Conservation (phyloP, 2,329 filamentous ascomycete genomes). For the Bipolaris oryzae region DNA sequence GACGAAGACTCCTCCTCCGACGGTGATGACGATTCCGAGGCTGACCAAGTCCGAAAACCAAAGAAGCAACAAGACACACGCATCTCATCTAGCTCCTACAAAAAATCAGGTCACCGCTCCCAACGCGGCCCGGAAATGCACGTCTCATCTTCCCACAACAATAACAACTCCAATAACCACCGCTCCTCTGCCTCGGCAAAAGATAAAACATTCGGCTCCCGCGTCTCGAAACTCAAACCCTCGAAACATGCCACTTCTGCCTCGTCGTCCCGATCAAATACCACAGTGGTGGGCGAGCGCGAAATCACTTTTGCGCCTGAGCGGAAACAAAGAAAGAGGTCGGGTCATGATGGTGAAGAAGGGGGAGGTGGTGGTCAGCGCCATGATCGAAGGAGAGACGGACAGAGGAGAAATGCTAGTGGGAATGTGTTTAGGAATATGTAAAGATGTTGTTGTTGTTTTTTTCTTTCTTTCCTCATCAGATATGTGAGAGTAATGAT, state of each 20-base stretch:
- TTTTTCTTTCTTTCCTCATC: too few species aligned
- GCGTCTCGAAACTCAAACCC: constrained; percentile 53
- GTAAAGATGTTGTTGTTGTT: constrained; percentile 52
- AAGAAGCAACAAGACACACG: constrained; percentile 46
- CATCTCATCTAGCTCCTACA: constrained; percentile 68
- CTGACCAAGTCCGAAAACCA: constrained; percentile 1
- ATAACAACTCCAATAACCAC: constrained; percentile 38
- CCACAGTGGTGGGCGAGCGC: constrained; percentile 58
- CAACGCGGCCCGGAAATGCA: constrained; percentile 57
- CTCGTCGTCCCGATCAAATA: constrained; percentile 17
- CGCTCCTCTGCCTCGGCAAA: constrained; percentile 42
- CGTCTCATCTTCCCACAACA: constrained; percentile 54
- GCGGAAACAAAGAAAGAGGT: constrained; percentile 49
- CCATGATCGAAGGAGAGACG: constrained; percentile 51
- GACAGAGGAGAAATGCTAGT: constrained; percentile 72
- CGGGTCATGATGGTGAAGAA: constrained; percentile 29
- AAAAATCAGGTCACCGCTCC: constrained; percentile 59
- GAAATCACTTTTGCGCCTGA: constrained; percentile 76
- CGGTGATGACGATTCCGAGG: constrained; percentile 32
- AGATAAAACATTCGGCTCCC: constrained; percentile 64
- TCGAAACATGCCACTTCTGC: constrained; percentile 12
- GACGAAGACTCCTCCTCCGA: constrained; percentile 35
- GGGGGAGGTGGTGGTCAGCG: constrained; percentile 33
- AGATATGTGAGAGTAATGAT: neutral
- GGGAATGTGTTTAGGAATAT: constrained; percentile 75